Evolutionary conservation across 768 basidiomycete genomes (phyloP).

Genomic region (Kwoniella botswanensis): DNA sequence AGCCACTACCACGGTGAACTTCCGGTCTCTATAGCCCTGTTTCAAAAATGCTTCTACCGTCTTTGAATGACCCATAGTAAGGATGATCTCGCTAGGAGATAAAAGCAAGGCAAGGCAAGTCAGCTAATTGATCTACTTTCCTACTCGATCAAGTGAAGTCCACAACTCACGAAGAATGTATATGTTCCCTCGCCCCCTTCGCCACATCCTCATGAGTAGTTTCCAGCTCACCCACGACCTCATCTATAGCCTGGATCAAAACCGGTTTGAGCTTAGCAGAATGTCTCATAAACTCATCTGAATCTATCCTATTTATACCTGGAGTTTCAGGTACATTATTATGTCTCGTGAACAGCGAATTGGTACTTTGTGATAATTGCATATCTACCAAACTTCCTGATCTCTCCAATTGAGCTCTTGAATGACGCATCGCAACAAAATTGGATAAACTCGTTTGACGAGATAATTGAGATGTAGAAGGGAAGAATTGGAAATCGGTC

Average conservation of each 20-base stretch:
- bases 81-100: constrained; percentile 78
- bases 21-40: constrained; percentile 82
- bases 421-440: constrained; percentile 57
- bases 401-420: constrained; percentile 52
- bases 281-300: constrained; percentile 56
- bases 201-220: constrained; percentile 94
- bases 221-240: constrained; percentile 93
- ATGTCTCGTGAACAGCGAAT: constrained; percentile 30
- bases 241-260: constrained; percentile 94
- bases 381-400: constrained; percentile 42
- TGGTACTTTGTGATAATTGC: constrained; percentile 19
- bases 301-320: constrained; percentile 23
- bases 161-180: constrained; percentile 88
- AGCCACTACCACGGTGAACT: constrained; percentile 94
- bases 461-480: constrained; percentile 18
- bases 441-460: constrained; percentile 48
- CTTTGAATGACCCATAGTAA: constrained; percentile 90
- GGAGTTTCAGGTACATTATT: constrained; percentile 18
- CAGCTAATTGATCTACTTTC: neutral
- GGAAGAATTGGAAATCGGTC: constrained; percentile 30
- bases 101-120: neutral
- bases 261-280: constrained; percentile 74
- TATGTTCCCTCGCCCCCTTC: constrained; percentile 91
- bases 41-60: constrained; percentile 94
- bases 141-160: neutral